Percentiles rank a stretch among this genome's conserved stretches.
phyloP scores from a whole-genome alignment of 331 rosid species.

The Acacia pycnantha region DNA sequence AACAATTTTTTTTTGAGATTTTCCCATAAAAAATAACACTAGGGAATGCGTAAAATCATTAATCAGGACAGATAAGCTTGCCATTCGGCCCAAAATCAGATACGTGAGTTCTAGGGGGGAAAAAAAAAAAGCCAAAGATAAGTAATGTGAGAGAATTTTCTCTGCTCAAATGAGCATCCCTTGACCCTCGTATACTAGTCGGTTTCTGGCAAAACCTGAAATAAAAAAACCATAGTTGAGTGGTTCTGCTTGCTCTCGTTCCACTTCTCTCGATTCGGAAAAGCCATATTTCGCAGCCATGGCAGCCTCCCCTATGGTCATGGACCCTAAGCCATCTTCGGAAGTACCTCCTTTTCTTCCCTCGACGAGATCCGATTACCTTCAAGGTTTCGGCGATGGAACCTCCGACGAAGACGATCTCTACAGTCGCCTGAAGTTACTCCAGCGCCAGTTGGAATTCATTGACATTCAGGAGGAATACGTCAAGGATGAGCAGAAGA shows the following conservation, averaged over 20 bases:
- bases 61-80: too few relatives aligned
- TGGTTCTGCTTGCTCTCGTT: neutral
- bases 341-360: slow-evolving; percentile 76
- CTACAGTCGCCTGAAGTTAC: slow-evolving; percentile 73
- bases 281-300: slow-evolving; percentile 21
- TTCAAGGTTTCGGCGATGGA: slow-evolving; percentile 33
- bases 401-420: slow-evolving; percentile 77
- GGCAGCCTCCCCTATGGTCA: slow-evolving; percentile 77
- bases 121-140: too few relatives aligned
- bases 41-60: too few relatives aligned
- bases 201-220: neutral
- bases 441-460: slow-evolving; percentile 85
- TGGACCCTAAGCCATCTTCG: slow-evolving; percentile 61
- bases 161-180: too few relatives aligned
- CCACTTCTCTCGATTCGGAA: neutral
- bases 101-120: too few relatives aligned
- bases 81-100: too few relatives aligned
- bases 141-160: too few relatives aligned
- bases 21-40: too few relatives aligned
- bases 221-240: neutral
- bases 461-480: slow-evolving; percentile 93
- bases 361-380: slow-evolving; percentile 62
- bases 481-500: slow-evolving; percentile 93
- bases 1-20: too few relatives aligned
- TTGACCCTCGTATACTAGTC: too few relatives aligned